Evolutionary conservation across 164 flowering plant species (phyloP).

Genomic region (Dillenia turbinata): DNA sequence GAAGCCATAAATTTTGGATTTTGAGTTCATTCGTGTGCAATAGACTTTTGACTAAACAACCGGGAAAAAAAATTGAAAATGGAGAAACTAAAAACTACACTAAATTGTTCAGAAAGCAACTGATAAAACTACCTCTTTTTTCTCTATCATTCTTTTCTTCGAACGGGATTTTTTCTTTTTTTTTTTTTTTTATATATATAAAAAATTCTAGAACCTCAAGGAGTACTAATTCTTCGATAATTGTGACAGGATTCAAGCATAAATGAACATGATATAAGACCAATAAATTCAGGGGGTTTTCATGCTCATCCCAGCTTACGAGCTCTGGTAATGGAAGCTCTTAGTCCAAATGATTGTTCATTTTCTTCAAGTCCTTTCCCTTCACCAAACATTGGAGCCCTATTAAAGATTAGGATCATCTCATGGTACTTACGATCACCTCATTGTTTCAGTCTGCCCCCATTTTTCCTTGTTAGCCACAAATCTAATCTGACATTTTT

Average conservation of each 20-base stretch:
- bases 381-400: slow-evolving; percentile 60
- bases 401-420: slow-evolving; percentile 65
- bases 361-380: slow-evolving; percentile 62
- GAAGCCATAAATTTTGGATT: slow-evolving; percentile 51
- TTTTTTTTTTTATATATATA: no score
- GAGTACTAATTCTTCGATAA: slow-evolving; percentile 11
- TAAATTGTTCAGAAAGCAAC: slow-evolving; percentile 12
- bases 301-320: background rate
- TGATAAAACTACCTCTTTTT: slow-evolving; percentile 24
- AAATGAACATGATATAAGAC: no score
- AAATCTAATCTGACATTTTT: background rate
- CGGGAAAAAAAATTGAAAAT: no score
- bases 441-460: background rate
- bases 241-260: slow-evolving; percentile 8
- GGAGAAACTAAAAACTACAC: background rate
- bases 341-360: slow-evolving; percentile 38
- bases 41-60: slow-evolving; percentile 34
- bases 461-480: no score
- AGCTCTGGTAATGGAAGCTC: slow-evolving; percentile 41
- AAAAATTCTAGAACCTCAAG: slow-evolving; percentile 24
- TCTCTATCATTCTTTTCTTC: slow-evolving; percentile 6
- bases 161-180: slow-evolving; percentile 3
- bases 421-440: slow-evolving; percentile 52
- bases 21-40: slow-evolving; percentile 51
- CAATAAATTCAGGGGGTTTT: no score